These are phyloP conservation scores for Platanthera guangdongensis DNA, from an alignment of 106 monocot species.

Conservation along the genomic window DNA sequence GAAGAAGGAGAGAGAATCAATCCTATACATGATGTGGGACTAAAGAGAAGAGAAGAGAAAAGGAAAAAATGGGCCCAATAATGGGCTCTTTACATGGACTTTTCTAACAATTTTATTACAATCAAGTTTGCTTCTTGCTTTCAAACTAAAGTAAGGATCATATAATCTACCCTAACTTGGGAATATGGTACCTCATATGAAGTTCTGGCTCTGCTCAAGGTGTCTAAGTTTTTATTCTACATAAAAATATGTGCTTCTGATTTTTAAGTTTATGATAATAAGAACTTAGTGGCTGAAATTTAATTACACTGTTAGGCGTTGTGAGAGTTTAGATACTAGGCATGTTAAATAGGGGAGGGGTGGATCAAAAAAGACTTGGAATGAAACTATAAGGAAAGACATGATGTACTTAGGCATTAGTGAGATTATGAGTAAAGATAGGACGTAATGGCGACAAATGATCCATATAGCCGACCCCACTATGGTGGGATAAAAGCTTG, in stretches of 20 bases:
- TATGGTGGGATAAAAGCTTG: neutral
- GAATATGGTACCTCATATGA: neutral
- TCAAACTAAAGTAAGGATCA: neutral
- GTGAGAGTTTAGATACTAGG: no score
- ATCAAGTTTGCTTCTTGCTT: neutral
- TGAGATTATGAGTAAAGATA: no score
- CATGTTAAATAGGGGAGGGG: neutral
- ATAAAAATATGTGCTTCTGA: neutral
- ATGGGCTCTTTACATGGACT: no score
- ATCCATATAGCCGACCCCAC: neutral
- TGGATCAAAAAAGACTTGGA: neutral
- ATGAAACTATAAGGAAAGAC: neutral
- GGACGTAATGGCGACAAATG: no score
- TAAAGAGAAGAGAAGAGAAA: no score
- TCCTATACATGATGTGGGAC: no score
- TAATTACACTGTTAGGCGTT: neutral
- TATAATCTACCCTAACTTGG: neutral
- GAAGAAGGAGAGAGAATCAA: no score
- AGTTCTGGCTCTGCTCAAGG: neutral
- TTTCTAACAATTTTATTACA: no score
- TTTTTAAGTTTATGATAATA: neutral
- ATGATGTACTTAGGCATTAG: neutral
- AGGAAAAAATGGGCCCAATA: no score
- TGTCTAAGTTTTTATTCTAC: neutral
- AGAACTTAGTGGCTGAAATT: neutral